These are phyloP conservation scores for Pyronema omphalodes DNA, from an alignment of 495 filamentous ascomycete genomes.

Conservation along the genomic window DNA sequence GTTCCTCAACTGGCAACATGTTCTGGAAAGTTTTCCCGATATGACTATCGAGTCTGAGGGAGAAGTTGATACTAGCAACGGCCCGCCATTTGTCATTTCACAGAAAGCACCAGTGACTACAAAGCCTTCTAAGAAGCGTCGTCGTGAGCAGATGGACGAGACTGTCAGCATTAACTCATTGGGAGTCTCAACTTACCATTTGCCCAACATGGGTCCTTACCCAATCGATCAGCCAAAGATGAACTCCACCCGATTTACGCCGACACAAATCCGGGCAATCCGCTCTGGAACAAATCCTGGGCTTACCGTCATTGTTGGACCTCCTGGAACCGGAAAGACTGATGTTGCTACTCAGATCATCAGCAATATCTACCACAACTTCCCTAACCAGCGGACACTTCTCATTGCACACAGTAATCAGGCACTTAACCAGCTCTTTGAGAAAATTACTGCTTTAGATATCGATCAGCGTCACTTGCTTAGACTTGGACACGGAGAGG, in stretches of 20 bases:
- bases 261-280: conserved; percentile 81
- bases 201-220: conserved; percentile 80
- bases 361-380: conserved; percentile 97
- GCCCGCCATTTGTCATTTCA: conserved; percentile 63
- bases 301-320: conserved; percentile 84
- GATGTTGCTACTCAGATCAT: conserved; percentile 98
- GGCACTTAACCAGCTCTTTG: conserved; percentile 94
- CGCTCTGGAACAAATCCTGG: conserved; percentile 87
- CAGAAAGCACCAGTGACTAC: conserved; percentile 31
- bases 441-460: conserved; percentile 85
- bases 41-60: conserved; percentile 61
- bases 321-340: conserved; percentile 93
- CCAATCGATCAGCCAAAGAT: conserved; percentile 68
- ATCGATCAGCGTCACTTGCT: conserved; percentile 93
- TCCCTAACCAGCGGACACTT: conserved; percentile 75
- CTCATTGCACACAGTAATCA: conserved; percentile 96
- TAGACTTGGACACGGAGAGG: conserved; percentile 83
- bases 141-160: conserved; percentile 45
- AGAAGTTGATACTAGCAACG: conserved; percentile 52
- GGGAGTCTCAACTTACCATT: conserved; percentile 78
- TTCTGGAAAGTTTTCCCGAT: conserved; percentile 70
- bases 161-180: conserved; percentile 38
- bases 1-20: conserved; percentile 86
- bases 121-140: conserved; percentile 65
- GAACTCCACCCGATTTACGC: conserved; percentile 75